Evolutionary conservation across 2,329 filamentous ascomycete genomes (phyloP).

Genomic region (Aulographum hederae): DNA sequence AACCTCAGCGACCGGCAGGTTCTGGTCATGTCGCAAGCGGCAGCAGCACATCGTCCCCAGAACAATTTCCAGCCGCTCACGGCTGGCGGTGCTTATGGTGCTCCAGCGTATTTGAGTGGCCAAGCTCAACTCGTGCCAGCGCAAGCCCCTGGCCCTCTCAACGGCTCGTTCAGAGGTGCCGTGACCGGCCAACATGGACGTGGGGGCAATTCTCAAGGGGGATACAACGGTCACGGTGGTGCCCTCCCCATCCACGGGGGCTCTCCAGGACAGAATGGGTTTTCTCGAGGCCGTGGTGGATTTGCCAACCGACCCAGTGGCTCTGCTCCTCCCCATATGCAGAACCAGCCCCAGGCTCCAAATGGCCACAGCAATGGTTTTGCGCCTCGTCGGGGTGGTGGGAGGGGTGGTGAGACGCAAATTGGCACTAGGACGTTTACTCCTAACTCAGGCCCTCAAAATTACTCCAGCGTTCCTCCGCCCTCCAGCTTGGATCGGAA

Average conservation of each 20-base stretch:
- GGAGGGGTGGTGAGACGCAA: slow-evolving; percentile 28
- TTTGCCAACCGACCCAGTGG: slow-evolving; percentile 15
- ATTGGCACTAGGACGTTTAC: slow-evolving; percentile 34
- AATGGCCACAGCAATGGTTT: slow-evolving; percentile 15
- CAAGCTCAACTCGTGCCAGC: slow-evolving; percentile 42
- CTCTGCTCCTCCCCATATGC: slow-evolving; percentile 10
- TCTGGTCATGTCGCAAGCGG: slow-evolving; percentile 44
- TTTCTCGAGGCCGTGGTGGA: slow-evolving; percentile 21
- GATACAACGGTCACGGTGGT: slow-evolving; percentile 2
- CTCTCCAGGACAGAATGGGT: slow-evolving; percentile 6
- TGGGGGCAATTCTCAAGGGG: slow-evolving; percentile 8
- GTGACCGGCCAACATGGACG: slow-evolving; percentile 27
- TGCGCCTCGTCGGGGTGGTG: slow-evolving; percentile 15
- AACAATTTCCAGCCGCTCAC: slow-evolving; percentile 32
- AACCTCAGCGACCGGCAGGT: slow-evolving; percentile 76
- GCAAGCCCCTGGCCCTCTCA: slow-evolving; percentile 35
- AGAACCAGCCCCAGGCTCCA: slow-evolving; percentile 12
- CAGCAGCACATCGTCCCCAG: slow-evolving; percentile 33
- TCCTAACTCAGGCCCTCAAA: slow-evolving; percentile 35
- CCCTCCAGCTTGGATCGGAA: slow-evolving; percentile 33
- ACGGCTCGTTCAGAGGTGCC: slow-evolving; percentile 39
- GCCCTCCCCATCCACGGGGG: neutral
- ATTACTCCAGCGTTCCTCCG: slow-evolving; percentile 35
- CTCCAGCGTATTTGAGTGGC: slow-evolving; percentile 36
- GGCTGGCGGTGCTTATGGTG: slow-evolving; percentile 33